Percentiles rank a stretch among this genome's conserved stretches.
phyloP scores from a whole-genome alignment of 768 basidiomycete species.

The Gyrodon lividus region DNA sequence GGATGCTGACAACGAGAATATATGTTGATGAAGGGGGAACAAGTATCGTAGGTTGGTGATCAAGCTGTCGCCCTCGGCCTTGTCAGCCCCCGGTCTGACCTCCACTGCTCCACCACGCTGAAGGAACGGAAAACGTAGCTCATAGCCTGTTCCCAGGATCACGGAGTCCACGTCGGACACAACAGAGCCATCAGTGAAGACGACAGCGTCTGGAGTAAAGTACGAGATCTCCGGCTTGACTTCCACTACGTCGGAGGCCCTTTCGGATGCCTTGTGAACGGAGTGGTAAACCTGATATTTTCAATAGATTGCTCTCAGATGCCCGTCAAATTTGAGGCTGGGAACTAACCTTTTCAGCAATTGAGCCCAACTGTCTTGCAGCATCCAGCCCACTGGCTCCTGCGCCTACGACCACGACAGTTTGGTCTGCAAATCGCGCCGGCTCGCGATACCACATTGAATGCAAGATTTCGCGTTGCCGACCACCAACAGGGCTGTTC shows the following conservation, averaged over 20 bases:
- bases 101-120: constrained; percentile 21
- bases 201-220: constrained; percentile 41
- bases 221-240: constrained; percentile 44
- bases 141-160: constrained; percentile 53
- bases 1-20: constrained; percentile 44
- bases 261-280: constrained; percentile 27
- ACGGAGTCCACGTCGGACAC: constrained; percentile 41
- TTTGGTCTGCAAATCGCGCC: constrained; percentile 37
- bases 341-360: constrained; percentile 38
- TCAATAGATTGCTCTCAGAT: background rate
- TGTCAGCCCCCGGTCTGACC: constrained; percentile 12
- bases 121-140: constrained; percentile 49
- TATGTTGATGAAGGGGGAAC: constrained; percentile 49
- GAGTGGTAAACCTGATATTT: constrained; percentile 32
- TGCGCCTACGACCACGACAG: constrained; percentile 48
- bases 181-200: constrained; percentile 45
- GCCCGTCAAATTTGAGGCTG: background rate
- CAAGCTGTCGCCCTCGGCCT: constrained; percentile 20
- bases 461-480: constrained; percentile 42
- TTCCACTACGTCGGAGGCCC: constrained; percentile 14
- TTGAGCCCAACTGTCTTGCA: constrained; percentile 37
- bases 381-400: constrained; percentile 46
- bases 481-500: constrained; percentile 16
- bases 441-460: constrained; percentile 53
- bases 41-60: constrained; percentile 49